Evolutionary conservation across 805 yeast genomes (phyloP), one percentile per base, ranked within the genome.

Genomic region (Saturnispora quitensis): DNA sequence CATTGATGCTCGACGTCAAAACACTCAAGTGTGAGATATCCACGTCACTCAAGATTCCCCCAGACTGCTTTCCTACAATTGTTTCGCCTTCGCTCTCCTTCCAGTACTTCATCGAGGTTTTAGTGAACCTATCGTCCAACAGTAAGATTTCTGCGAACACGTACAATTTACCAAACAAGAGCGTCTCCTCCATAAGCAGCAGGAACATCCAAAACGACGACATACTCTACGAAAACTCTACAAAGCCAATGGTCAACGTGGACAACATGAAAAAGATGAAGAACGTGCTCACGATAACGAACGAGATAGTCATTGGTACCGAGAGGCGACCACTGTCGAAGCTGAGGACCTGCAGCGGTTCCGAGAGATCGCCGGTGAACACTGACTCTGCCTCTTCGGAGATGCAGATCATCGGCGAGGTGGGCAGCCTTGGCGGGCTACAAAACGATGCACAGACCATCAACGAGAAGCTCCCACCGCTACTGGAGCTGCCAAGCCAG

Each of bases 41-140:
- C 33, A 79, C 90, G 0, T 76, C 78, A 40, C 66, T 89, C 20
- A 73, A 82, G 55, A 82, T 89, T 0, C 97, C 97, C 0, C 78
- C 85, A 0, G 96, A 89, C 59, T 82, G 86, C 0, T 88, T 89
- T 62, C 95, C 96, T 0, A 86, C 96, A 0, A 86, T 88, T 13
- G 74, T 78, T 17, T 78, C 86, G 48, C 80, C 80, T 2, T 68
- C 83, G 46, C 88, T 89, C 8, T 75, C 89, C 3, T 89, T 89
- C 65, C 91, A 86, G 62, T 89, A 90, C 63, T 86, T 84, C 62
- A 70, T 89, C 15, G 97, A 89, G 63, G 89, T 86, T 3, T 73
- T 88, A 52, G 80, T 86, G n/a, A 89, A 89, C 61, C 68, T 90
- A 42, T 81, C 90, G 2, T 18, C 44, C 8, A 43, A 33, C 10